Conservation (phyloP, 2,329 filamentous ascomycete genomes). For the Claviceps africana region DNA sequence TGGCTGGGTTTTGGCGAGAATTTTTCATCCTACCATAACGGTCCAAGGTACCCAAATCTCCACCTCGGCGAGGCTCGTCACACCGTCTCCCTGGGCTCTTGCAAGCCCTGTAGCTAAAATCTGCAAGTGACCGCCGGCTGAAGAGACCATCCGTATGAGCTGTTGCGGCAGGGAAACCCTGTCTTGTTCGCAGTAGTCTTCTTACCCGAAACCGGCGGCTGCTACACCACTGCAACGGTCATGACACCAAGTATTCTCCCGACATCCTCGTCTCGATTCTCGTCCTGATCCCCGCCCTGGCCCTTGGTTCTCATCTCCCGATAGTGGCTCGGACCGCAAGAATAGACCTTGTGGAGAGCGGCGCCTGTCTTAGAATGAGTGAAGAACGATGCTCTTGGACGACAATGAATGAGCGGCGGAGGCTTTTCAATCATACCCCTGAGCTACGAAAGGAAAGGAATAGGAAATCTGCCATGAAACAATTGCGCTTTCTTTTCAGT, state of each 20-base stretch:
- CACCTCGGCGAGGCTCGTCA: background rate
- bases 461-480: background rate
- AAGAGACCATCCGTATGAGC: background rate
- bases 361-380: background rate
- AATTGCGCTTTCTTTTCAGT: background rate
- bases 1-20: background rate
- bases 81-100: background rate
- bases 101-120: conserved; percentile 3
- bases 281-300: background rate
- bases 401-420: background rate
- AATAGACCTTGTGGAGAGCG: conserved; percentile 1
- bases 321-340: conserved; percentile 1
- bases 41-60: background rate
- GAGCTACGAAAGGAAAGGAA: background rate
- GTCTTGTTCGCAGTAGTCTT: background rate
- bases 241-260: background rate
- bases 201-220: background rate
- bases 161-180: background rate
- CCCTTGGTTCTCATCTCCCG: background rate
- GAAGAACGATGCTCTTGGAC: background rate
- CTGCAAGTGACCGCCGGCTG: conserved; percentile 1
- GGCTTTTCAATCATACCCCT: background rate
- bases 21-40: background rate
- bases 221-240: background rate
- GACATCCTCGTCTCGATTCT: no score